phyloP scores from a whole-genome alignment of 345 rosid genomes.

The Sisymbrium altissimum region DNA sequence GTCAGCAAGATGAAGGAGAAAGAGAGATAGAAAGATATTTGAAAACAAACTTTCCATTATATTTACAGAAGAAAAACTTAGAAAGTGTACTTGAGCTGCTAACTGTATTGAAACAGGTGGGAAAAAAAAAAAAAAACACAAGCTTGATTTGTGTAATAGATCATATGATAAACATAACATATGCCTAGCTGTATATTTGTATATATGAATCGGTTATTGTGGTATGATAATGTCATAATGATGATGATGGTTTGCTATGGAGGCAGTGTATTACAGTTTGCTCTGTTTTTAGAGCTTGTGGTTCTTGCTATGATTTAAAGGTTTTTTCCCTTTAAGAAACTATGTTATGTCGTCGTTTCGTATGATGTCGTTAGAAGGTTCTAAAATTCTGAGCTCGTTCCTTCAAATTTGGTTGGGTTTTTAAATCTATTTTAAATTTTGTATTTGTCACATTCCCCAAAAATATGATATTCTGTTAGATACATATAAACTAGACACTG shows the following conservation, averaged over 20 bases:
- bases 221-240: slow-evolving; percentile 9
- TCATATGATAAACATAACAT: background rate
- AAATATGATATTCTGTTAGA: background rate
- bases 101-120: slow-evolving; percentile 25
- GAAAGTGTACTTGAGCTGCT: slow-evolving; percentile 6
- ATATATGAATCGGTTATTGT: slow-evolving; percentile 6
- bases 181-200: slow-evolving; percentile 2
- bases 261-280: background rate
- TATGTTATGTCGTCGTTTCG: background rate
- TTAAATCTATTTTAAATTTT: background rate
- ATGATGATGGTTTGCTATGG: background rate
- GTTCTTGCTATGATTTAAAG: background rate
- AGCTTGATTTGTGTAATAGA: slow-evolving; percentile 24
- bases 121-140: slow-evolving; percentile 3
- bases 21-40: background rate
- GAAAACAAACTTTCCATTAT: background rate
- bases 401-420: background rate
- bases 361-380: background rate
- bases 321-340: background rate
- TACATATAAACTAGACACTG: background rate
- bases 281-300: slow-evolving; percentile 9
- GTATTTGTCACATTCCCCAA: background rate
- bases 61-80: slow-evolving; percentile 8
- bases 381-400: background rate
- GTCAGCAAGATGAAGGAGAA: slow-evolving; percentile 50